Evolutionary conservation across 805 yeast genomes (phyloP).

Genomic region (Citeromyces matritensis): DNA sequence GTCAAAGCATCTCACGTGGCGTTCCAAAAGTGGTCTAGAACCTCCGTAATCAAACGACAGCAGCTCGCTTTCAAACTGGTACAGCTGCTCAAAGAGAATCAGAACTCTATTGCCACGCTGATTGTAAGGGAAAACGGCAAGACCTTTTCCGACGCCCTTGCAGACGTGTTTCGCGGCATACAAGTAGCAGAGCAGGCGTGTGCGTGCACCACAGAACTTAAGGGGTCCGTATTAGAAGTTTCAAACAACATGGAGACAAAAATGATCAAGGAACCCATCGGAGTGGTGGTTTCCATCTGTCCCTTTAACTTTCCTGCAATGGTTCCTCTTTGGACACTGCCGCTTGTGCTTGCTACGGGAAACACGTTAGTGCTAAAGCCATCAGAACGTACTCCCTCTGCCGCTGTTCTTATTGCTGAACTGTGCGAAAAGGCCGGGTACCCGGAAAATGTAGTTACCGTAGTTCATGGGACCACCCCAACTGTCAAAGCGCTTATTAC

Average conservation of each 20-base stretch:
- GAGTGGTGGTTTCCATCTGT: constrained; percentile 64
- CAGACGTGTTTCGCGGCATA: constrained; percentile 61
- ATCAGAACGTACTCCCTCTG: constrained; percentile 70
- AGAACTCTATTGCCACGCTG: constrained; percentile 52
- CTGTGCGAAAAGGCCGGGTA: constrained; percentile 60
- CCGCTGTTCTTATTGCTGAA: constrained; percentile 61
- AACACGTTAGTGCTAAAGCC: constrained; percentile 61
- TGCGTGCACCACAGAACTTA: constrained; percentile 45
- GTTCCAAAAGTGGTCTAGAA: constrained; percentile 40
- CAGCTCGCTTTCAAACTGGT: constrained; percentile 60
- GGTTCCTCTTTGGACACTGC: constrained; percentile 62
- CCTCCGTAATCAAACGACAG: constrained; percentile 32
- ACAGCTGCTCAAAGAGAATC: constrained; percentile 43
- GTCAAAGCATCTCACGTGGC: constrained; percentile 50
- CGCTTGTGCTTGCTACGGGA: constrained; percentile 52
- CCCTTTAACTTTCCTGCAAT: constrained; percentile 80
- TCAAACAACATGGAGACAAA: constrained; percentile 65
- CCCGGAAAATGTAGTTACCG: constrained; percentile 59
- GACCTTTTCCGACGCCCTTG: constrained; percentile 60
- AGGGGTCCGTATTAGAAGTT: constrained; percentile 52
- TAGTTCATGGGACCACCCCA: constrained; percentile 60
- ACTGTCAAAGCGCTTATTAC: constrained; percentile 58
- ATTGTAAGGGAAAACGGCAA: constrained; percentile 66
- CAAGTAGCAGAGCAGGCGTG: constrained; percentile 73
- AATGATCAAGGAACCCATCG: constrained; percentile 63